Evolutionary conservation across 1,284 basidiomycete species (phyloP).

Genomic region (Trichosporon ovoides): DNA sequence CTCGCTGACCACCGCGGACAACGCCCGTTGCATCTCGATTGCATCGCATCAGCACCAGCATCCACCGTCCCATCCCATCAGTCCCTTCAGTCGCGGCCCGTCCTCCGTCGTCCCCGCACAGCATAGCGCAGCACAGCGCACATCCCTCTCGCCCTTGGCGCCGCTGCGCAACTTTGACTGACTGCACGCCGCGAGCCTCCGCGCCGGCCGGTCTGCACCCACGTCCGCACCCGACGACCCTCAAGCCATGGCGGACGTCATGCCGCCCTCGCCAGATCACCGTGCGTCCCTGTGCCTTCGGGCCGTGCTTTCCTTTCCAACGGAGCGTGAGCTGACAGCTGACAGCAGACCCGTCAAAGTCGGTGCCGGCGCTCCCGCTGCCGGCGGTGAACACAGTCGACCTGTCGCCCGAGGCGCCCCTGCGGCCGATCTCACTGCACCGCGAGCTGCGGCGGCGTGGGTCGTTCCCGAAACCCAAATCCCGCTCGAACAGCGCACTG

Average conservation of each 20-base stretch:
- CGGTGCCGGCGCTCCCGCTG: neutral
- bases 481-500: slow-evolving; percentile 26
- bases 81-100: too few species aligned
- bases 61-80: too few species aligned
- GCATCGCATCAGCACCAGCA: neutral
- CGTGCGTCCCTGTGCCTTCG: neutral
- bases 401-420: neutral
- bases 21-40: neutral
- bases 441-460: neutral
- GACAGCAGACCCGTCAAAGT: neutral
- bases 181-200: too few species aligned
- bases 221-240: too few species aligned
- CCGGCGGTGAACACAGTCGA: neutral
- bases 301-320: too few species aligned
- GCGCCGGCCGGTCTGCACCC: too few species aligned
- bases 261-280: neutral
- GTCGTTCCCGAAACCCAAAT: slow-evolving; percentile 21
- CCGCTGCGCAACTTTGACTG: too few species aligned
- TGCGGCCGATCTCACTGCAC: slow-evolving; percentile 1
- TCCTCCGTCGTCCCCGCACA: too few species aligned
- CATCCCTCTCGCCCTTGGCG: too few species aligned
- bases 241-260: slow-evolving; percentile 2
- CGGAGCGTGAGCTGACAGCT: neutral
- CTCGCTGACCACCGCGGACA: too few species aligned
- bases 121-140: too few species aligned